Percentiles rank a stretch among this genome's conserved stretches.
Evolutionary conservation across 495 filamentous ascomycete species (phyloP).

Genomic region (Glutinoglossum americanum): DNA sequence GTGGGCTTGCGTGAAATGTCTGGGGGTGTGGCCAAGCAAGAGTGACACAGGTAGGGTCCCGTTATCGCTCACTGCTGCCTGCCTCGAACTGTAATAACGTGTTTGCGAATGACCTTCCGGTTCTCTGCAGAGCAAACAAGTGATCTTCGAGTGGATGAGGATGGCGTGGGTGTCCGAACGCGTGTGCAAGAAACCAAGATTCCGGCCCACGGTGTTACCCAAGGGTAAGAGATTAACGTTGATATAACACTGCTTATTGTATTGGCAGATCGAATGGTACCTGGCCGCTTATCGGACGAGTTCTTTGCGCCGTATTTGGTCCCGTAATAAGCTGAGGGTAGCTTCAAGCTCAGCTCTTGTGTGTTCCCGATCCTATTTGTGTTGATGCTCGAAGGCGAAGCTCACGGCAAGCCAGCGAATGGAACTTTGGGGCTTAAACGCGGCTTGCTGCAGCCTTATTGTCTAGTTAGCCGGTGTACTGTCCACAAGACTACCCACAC

Average conservation of each 20-base stretch:
- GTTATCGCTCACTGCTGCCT: constrained; percentile 2
- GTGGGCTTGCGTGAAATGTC: background rate
- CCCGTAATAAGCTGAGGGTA: background rate
- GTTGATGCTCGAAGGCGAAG: background rate
- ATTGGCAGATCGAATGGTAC: background rate
- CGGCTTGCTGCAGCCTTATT: background rate
- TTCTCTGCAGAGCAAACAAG: background rate
- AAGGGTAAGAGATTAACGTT: background rate
- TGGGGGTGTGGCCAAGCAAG: background rate
- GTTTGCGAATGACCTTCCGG: background rate
- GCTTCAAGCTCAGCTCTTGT: constrained; percentile 1
- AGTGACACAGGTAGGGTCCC: background rate
- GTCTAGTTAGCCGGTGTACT: background rate
- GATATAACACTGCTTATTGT: background rate
- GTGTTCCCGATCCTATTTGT: background rate
- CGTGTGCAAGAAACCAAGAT: background rate
- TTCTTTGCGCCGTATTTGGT: background rate
- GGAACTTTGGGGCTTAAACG: background rate
- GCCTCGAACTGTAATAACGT: background rate
- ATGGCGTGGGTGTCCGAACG: background rate
- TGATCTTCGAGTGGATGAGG: background rate
- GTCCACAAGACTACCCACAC: background rate
- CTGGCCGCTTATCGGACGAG: constrained; percentile 1
- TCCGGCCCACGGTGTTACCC: background rate
- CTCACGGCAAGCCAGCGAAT: constrained; percentile 2